A percentile compares a stretch with the other conserved stretches of the same genome.
These are phyloP conservation scores for Talaromyces wortmannii DNA, from an alignment of 495 filamentous ascomycete species.

Conservation along the genomic window DNA sequence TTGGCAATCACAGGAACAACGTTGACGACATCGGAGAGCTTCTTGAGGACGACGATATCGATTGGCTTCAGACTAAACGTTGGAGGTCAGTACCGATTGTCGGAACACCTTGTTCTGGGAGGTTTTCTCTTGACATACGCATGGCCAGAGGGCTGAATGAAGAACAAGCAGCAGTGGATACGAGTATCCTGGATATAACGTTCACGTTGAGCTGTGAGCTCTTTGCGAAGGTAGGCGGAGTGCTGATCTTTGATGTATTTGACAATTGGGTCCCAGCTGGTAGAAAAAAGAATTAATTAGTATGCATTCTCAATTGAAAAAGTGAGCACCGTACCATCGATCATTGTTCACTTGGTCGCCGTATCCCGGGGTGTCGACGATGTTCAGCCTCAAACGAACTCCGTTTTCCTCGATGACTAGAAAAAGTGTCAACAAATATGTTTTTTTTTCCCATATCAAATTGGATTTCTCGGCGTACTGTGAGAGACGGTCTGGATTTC, in stretches of 20 bases:
- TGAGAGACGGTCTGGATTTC: constrained; percentile 97
- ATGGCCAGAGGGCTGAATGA: constrained; percentile 98
- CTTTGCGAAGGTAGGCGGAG: constrained; percentile 98
- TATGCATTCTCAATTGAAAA: constrained; percentile 1
- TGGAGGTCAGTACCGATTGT: constrained; percentile 8
- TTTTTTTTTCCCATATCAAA: not conserved
- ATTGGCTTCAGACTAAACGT: constrained; percentile 79
- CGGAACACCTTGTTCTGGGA: not conserved
- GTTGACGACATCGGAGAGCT: constrained; percentile 97
- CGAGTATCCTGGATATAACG: constrained; percentile 98
- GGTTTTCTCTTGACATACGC: constrained; percentile 45
- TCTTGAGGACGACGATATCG: constrained; percentile 98
- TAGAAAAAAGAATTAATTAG: constrained; percentile 18
- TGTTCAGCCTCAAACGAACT: constrained; percentile 70
- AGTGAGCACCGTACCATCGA: constrained; percentile 49
- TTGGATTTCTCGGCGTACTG: constrained; percentile 39
- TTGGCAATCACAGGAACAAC: constrained; percentile 99
- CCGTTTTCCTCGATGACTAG: constrained; percentile 94
- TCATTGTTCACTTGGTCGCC: constrained; percentile 80
- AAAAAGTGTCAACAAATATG: not conserved
- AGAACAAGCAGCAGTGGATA: constrained; percentile 99
- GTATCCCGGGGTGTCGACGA: constrained; percentile 75
- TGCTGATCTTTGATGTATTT: constrained; percentile 99
- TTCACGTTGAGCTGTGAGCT: constrained; percentile 98
- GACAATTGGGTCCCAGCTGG: constrained; percentile 86